Evolutionary conservation across 768 basidiomycete species (phyloP), one percentile per base, ranked within the genome.

Genomic region (Trametes cingulata): DNA sequence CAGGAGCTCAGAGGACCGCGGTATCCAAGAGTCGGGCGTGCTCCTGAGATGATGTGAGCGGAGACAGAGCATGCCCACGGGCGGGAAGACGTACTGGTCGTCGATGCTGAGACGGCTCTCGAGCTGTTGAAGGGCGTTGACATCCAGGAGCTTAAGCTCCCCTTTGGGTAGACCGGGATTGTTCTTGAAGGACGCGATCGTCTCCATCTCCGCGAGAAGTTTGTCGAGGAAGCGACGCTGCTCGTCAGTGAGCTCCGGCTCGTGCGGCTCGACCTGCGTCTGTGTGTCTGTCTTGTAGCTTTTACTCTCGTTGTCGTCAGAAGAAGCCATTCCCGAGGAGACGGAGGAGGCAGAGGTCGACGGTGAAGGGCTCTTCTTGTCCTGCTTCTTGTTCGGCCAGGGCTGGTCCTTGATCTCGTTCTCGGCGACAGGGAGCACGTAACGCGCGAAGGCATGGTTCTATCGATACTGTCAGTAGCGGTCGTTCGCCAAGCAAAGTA

Each of bases 21-120:
- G 67, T 13, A 67, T 58, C 67, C 67, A 65, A 2, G 59, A 65
- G 48, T 67, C 67, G 9, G 67, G 61, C 1, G 67, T 68, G 12
- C 37, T 29, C 53, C 66, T 67, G 46, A 0, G 15, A 37, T 15
- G 5, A 6, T 22, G 6, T 17, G 13, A 35, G 37, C 27, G 2
- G 35, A 6, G 24, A 25, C n/a, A 12, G 9, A 19, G 19, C 5
- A 36, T n/a, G 6, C 20, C 14, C 17, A 15, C 2, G 22, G n/a
- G 5, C 19, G 35, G 8, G 10, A 22, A 17, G 1, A 56, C 66
- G 13, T 33, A 67, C 66, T 67, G 66, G 29, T 67, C 66, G 20
- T 67, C 66, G 20, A 65, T 51, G 33, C 58, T 61, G 24, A 67
- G 52, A 3, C 45, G 37, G 46, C 59, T 65, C 64, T 67, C 66